A percentile compares a stretch with the other conserved stretches of the same genome.
phyloP scores from a whole-genome alignment of 1,139 yeast genomes.

The Groenewaldozyma auringiensis region DNA sequence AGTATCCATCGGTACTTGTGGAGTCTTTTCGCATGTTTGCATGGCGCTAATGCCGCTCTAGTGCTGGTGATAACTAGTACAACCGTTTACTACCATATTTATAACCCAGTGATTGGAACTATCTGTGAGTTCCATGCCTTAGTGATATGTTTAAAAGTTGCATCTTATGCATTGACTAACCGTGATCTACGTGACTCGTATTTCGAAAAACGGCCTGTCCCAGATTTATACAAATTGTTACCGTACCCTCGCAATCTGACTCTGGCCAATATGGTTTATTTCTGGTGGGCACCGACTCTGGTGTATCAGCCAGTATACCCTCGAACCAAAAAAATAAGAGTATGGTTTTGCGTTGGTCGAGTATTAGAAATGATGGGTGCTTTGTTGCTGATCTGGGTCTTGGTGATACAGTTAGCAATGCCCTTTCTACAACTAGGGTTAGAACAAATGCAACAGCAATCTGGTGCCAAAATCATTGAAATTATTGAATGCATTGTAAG shows the following conservation, averaged over 20 bases:
- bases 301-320: slow-evolving; percentile 43
- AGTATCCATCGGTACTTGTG: slow-evolving; percentile 25
- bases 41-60: slow-evolving; percentile 28
- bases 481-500: slow-evolving; percentile 34
- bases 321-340: slow-evolving; percentile 27
- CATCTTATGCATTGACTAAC: slow-evolving; percentile 39
- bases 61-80: slow-evolving; percentile 29
- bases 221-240: slow-evolving; percentile 28
- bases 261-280: slow-evolving; percentile 31
- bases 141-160: slow-evolving; percentile 35
- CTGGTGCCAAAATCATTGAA: slow-evolving; percentile 18
- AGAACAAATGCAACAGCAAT: slow-evolving; percentile 19
- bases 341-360: slow-evolving; percentile 30
- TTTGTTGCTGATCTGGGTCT: slow-evolving; percentile 30
- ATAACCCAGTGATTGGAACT: slow-evolving; percentile 40
- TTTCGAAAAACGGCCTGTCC: slow-evolving; percentile 22
- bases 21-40: slow-evolving; percentile 30
- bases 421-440: slow-evolving; percentile 36
- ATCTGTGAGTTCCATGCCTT: slow-evolving; percentile 36
- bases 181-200: slow-evolving; percentile 34
- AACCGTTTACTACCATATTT: slow-evolving; percentile 30
- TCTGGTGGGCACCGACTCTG: slow-evolving; percentile 41
- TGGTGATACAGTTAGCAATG: slow-evolving; percentile 36
- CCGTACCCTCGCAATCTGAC: slow-evolving; percentile 38
- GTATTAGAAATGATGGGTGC: slow-evolving; percentile 31